Base-by-base conservation (phyloP, 148 eudicot species). In the Heliamphora exappendiculata region DNA sequence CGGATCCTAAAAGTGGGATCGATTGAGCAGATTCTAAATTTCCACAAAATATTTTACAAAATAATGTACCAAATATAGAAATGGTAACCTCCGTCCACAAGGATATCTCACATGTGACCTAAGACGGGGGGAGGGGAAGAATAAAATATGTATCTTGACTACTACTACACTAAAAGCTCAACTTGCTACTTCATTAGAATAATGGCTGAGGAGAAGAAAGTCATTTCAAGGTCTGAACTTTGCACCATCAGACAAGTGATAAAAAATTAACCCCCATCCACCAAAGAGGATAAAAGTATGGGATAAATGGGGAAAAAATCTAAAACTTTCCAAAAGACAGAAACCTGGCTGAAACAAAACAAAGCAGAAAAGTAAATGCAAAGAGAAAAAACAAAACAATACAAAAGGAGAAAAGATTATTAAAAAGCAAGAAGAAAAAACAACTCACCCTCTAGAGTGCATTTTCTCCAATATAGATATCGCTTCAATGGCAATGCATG, bases 401-500 rank as follows among this genome's bases (percentile, higher is more conserved):
- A 47, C 55, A 37, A 24, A 50, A 81, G 58, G 57, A 47, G 54
- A 29, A 68, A 76, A 22, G 11, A n/a, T 50, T 33, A 10, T 3
- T 10, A 31, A 9, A 24, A 65, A 49, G 63, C 39, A 36, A 39
- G 3, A 73, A 66, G 49, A 41, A 28, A 42, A 14, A 69, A 50
- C 49, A 49, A 17, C 89, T 78, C 76, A 90, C 97, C 97, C 97
- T 81, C 81, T 87, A 4, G 91, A 78, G 80, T 91, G 97, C 89
- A 89, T 72, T 76, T 88, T 90, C 78, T 91, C 97, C 79, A 91
- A 81, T 68, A 91, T 91, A 63, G 97, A 91, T 58, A 91, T 83
- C 79, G 97, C 87, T 84, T 91, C 97, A 78, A 91, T 86, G 47
- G 92, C 93, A 72, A 91, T 91, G 86, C 97, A 91, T 17, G 97